Conservation (phyloP, 2,329 filamentous ascomycete species). For the Paracorniculantispora psalliotae region DNA sequence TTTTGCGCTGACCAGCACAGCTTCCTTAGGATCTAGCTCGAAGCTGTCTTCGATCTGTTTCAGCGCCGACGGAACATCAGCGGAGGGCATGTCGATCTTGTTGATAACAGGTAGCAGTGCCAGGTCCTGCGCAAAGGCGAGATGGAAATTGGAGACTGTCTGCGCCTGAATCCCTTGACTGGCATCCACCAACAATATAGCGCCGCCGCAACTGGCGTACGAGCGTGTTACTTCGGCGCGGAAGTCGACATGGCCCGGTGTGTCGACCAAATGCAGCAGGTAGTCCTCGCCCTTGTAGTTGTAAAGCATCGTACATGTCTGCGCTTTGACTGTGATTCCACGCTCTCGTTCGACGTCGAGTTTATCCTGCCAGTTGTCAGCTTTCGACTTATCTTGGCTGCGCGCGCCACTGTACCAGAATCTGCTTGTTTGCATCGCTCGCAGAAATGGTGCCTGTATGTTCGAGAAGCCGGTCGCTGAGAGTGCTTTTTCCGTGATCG, state of each 20-base stretch:
- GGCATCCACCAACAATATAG: constrained; percentile 87
- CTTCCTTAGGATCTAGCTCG: constrained; percentile 74
- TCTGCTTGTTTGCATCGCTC: constrained; percentile 81
- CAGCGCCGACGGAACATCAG: constrained; percentile 79
- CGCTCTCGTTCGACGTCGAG: constrained; percentile 93
- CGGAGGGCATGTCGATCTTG: constrained; percentile 89
- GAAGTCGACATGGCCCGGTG: constrained; percentile 96
- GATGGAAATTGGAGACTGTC: constrained; percentile 97
- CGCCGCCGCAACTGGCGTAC: constrained; percentile 93
- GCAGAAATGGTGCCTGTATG: constrained; percentile 87
- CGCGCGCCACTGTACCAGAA: constrained; percentile 46
- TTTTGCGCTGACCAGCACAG: constrained; percentile 77
- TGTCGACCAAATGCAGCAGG: constrained; percentile 91
- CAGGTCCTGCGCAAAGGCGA: constrained; percentile 88
- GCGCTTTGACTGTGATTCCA: constrained; percentile 97
- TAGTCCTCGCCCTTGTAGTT: constrained; percentile 82
- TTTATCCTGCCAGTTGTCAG: constrained; percentile 56
- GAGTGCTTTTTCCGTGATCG: constrained; percentile 96
- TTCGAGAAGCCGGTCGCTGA: constrained; percentile 88
- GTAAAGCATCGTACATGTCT: constrained; percentile 98
- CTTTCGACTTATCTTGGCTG: background rate
- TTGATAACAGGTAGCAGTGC: constrained; percentile 88
- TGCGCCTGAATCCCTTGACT: constrained; percentile 96
- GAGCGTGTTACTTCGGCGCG: constrained; percentile 91
- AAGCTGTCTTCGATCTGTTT: constrained; percentile 83